These are phyloP conservation scores for Pestalotiopsis sp. DNA, from an alignment of 2,329 filamentous ascomycete species.

Conservation along the genomic window DNA sequence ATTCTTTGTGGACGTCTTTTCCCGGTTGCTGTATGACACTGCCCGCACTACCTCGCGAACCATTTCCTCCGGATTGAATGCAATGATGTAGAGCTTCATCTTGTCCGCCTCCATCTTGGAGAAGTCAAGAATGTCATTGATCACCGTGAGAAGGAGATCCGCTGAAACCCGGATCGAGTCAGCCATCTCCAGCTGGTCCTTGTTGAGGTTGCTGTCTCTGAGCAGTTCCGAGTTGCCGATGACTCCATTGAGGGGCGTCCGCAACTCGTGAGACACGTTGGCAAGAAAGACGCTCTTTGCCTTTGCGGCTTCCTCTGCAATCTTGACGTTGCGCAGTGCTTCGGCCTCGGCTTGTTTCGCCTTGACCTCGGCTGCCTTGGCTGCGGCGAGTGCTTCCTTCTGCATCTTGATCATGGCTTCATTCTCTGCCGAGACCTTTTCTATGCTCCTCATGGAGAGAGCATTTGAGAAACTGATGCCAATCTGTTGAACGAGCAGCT, in stretches of 20 bases:
- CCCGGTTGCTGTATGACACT: constrained; percentile 66
- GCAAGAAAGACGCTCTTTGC: constrained; percentile 82
- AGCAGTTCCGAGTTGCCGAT: constrained; percentile 87
- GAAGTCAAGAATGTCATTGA: constrained; percentile 95
- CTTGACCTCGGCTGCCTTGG: constrained; percentile 73
- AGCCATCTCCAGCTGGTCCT: constrained; percentile 81
- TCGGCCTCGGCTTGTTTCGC: constrained; percentile 77
- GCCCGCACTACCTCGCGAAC: constrained; percentile 68
- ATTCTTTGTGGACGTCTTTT: constrained; percentile 64
- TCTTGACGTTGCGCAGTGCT: constrained; percentile 76
- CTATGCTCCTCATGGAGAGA: constrained; percentile 68
- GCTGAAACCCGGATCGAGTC: constrained; percentile 86
- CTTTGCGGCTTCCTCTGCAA: constrained; percentile 82
- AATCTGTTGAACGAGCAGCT: constrained; percentile 79
- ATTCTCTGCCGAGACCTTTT: constrained; percentile 79
- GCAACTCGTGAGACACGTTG: constrained; percentile 80
- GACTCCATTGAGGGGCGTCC: constrained; percentile 83
- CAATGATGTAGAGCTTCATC: constrained; percentile 77
- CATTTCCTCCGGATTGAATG: constrained; percentile 70
- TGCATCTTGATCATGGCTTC: constrained; percentile 78
- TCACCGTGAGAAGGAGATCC: constrained; percentile 85
- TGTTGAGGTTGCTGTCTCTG: constrained; percentile 73
- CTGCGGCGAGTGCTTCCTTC: constrained; percentile 72
- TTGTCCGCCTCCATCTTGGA: constrained; percentile 91
- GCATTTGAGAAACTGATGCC: constrained; percentile 73